Conservation (phyloP, 495 filamentous ascomycete species). For the Daldinia loculata region DNA sequence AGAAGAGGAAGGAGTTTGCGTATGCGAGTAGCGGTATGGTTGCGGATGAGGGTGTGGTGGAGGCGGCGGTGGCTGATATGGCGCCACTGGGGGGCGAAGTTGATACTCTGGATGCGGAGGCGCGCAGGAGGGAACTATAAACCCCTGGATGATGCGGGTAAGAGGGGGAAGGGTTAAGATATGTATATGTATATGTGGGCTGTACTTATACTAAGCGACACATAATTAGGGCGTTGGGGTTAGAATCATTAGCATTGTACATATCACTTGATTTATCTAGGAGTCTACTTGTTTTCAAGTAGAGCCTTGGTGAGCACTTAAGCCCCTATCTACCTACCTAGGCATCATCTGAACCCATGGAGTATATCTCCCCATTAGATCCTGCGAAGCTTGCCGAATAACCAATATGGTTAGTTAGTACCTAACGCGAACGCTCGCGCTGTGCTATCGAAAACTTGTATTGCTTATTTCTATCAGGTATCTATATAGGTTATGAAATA, state of each 20-base stretch:
- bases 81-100: conserved; percentile 46
- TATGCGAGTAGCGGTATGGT: neutral
- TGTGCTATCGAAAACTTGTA: neutral
- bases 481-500: neutral
- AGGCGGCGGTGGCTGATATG: conserved; percentile 38
- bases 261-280: neutral
- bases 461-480: neutral
- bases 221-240: neutral
- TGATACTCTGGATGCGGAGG: conserved; percentile 52
- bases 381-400: too few relatives aligned
- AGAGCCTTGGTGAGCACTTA: too few relatives aligned
- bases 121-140: conserved; percentile 48
- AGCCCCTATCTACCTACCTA: too few relatives aligned
- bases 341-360: too few relatives aligned
- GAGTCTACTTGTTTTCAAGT: neutral
- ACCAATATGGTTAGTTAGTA: too few relatives aligned
- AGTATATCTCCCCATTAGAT: too few relatives aligned
- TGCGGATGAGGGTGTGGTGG: conserved; percentile 1
- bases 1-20: conserved; percentile 19
- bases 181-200: neutral
- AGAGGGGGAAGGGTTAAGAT: neutral
- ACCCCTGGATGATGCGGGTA: too few relatives aligned
- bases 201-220: neutral
- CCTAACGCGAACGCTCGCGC: neutral
- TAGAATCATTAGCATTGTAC: neutral